Base-by-base conservation (phyloP, 2,329 filamentous ascomycete genomes). In the Alternaria conjuncta region DNA sequence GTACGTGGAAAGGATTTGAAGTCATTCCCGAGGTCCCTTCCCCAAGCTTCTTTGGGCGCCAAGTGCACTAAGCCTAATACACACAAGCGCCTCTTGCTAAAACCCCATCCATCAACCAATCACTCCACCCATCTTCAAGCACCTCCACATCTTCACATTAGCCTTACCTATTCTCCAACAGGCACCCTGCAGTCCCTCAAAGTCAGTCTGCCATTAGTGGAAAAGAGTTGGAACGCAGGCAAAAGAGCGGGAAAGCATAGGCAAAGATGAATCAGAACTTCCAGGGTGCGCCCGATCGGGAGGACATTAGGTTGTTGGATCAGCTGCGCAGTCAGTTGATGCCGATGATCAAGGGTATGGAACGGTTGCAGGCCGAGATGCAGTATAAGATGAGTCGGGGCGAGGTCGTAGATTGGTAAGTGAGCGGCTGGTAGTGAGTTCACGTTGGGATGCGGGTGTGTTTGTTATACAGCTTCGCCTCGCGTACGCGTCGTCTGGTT, bases 181-280 rank as follows among this genome's bases (percentile, higher is more conserved):
- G 4, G 1, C 26, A 28, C 26, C 26, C 26, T 28, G 26, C 26
- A 28, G 26, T 28, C 26, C 26, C 4, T 5, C 26, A 5, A 28
- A 28, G 9, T 28, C 26, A 28, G 26, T 28, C 9, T 28, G 4
- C 5, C 26, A 28, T 28, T 9, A 28, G 11, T 28, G 26, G 4
- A 28, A 28, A 28, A 28, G 26, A 28, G 26, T 28, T 28, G 26
- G 10, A 5, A 28, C 26, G 26, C 26, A 28, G 9, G 26, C 26
- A 28, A 28, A 28, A 30, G 28, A 30, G 28, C 28, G 0, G 28
- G 28, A 3, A 61, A 25, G 9, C 25, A 28, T 4, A 32, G 32
- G 44, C 51, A 60, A 55, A 60, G 2, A 74, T 74, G 72, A 73
- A 74, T 58, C 65, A 68, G 45, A 73, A 73, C 63, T 74, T 74